phyloP scores from a whole-genome alignment of 768 basidiomycete genomes.

The Atractiella rhizophila region DNA sequence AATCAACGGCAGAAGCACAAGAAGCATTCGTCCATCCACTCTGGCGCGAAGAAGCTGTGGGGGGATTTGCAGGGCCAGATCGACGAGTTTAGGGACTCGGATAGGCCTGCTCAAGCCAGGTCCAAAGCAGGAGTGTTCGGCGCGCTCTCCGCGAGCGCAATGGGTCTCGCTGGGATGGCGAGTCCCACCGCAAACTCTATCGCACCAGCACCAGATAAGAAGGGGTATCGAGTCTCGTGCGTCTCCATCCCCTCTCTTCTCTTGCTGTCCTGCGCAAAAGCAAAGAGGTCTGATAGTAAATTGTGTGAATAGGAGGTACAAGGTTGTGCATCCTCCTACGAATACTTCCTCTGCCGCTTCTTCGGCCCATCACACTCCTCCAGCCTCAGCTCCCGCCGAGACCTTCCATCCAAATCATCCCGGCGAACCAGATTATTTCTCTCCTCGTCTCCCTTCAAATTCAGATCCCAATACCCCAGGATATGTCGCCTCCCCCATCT shows the following conservation, averaged over 20 bases:
- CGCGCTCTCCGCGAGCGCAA: background rate
- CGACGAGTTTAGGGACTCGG: background rate
- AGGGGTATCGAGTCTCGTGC: background rate
- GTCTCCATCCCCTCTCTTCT: background rate
- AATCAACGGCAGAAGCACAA: background rate
- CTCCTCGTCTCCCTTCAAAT: too few relatives aligned
- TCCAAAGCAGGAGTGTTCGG: slow-evolving; percentile 3
- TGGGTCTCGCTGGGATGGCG: slow-evolving; percentile 4
- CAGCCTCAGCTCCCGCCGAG: background rate
- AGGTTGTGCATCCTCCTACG: background rate
- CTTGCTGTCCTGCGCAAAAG: background rate
- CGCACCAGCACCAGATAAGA: background rate
- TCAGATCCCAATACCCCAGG: too few relatives aligned
- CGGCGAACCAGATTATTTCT: too few relatives aligned
- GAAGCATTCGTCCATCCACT: background rate
- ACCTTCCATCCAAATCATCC: slow-evolving; percentile 3
- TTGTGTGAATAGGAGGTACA: background rate
- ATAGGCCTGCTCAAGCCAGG: background rate
- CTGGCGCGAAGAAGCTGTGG: background rate
- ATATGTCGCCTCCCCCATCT: too few relatives aligned
- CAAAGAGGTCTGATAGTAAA: background rate
- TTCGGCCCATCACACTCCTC: background rate
- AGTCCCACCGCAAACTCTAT: background rate
- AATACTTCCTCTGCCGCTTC: background rate
- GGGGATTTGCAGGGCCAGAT: background rate